phyloP scores from a whole-genome alignment of 2,329 filamentous ascomycete species.

The Fusarium tanahbumbuense region DNA sequence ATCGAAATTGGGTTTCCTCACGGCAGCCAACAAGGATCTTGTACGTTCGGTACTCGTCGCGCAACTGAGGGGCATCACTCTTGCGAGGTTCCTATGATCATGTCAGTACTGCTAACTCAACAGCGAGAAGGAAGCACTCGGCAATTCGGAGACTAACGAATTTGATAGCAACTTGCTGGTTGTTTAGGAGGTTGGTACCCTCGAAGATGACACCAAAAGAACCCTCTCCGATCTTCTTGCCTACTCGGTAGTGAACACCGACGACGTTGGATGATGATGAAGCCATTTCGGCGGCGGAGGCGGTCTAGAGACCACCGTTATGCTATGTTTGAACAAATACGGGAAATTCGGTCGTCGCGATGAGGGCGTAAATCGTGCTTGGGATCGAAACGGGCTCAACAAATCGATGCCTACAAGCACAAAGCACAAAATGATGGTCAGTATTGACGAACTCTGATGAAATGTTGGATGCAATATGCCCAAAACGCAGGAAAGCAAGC shows the following conservation, averaged over 20 bases:
- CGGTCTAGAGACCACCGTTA: conserved; percentile 45
- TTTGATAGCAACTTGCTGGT: conserved; percentile 99
- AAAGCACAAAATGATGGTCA: conserved; percentile 34
- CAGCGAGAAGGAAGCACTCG: not conserved
- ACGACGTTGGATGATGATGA: conserved; percentile 96
- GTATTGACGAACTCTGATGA: conserved; percentile 31
- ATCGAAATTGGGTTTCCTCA: conserved; percentile 63
- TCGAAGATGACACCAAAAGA: conserved; percentile 99
- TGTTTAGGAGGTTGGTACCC: conserved; percentile 97
- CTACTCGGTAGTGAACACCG: conserved; percentile 97
- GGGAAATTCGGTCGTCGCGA: conserved; percentile 19
- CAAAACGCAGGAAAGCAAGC: conserved; percentile 11
- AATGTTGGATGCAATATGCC: conserved; percentile 5
- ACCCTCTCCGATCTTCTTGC: conserved; percentile 99
- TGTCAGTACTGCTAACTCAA: conserved; percentile 7
- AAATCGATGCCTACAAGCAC: conserved; percentile 43
- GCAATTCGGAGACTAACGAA: conserved; percentile 72
- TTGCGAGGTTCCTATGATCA: conserved; percentile 88
- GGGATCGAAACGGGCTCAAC: conserved; percentile 29
- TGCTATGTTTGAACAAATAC: conserved; percentile 28
- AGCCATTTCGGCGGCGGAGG: conserved; percentile 69
- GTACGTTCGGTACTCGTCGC: conserved; percentile 99
- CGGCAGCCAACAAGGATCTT: conserved; percentile 99
- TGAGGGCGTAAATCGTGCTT: conserved; percentile 18
- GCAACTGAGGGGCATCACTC: conserved; percentile 96